Conservation (phyloP, 2,329 filamentous ascomycete genomes). For the Neonectria punicea region DNA sequence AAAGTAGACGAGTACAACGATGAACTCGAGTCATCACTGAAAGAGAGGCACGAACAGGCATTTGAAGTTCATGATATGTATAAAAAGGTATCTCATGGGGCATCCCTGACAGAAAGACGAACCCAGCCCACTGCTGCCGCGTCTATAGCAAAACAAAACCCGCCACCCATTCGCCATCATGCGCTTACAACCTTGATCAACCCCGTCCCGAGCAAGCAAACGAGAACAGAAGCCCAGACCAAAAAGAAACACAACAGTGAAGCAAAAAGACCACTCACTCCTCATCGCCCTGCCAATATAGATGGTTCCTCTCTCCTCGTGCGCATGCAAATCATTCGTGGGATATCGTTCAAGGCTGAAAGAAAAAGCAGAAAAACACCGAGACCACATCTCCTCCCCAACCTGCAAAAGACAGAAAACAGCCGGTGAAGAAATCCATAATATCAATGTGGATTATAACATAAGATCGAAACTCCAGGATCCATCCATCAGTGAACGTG, state of each 20-base stretch:
- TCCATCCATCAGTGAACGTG: constrained; percentile 7
- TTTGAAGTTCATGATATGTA: not conserved
- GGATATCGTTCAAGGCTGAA: constrained; percentile 21
- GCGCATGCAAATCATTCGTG: constrained; percentile 14
- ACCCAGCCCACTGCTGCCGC: constrained; percentile 14
- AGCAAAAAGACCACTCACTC: constrained; percentile 1
- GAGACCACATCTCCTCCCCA: not conserved
- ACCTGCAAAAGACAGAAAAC: not conserved
- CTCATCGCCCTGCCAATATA: constrained; percentile 11
- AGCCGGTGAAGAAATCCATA: constrained; percentile 10
- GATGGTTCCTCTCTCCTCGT: not conserved
- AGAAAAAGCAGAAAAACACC: constrained; percentile 2
- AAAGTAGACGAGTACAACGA: not conserved
- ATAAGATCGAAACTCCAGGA: constrained; percentile 10
- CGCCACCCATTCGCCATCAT: constrained; percentile 1
- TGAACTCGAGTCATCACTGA: not conserved
- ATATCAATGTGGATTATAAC: not conserved
- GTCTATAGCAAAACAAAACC: not conserved
- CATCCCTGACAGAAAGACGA: constrained; percentile 16
- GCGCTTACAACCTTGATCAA: not conserved
- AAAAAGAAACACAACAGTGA: constrained; percentile 3
- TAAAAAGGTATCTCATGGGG: constrained; percentile 13
- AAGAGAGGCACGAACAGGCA: not conserved
- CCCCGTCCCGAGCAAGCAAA: constrained; percentile 1
- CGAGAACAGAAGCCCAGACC: constrained; percentile 9